These are phyloP conservation scores for Leccinum incarnatum DNA, from an alignment of 768 basidiomycete species.

Conservation along the genomic window DNA sequence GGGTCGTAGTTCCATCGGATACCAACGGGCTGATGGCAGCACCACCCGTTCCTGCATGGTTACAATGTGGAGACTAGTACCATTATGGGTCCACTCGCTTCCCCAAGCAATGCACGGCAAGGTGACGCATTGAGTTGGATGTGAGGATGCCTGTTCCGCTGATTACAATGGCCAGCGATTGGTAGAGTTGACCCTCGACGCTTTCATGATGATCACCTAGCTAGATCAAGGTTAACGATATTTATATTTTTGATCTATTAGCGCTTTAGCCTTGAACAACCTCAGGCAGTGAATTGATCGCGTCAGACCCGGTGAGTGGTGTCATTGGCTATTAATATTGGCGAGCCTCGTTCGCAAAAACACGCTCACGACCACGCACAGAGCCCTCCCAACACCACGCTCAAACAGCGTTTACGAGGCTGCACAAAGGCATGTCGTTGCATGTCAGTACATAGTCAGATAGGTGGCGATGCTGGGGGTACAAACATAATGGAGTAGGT, in stretches of 20 bases:
- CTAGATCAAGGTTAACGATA: too few species aligned
- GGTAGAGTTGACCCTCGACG: background rate
- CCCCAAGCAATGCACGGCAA: background rate
- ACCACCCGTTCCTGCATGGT: background rate
- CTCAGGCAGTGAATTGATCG: background rate
- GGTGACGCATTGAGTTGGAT: background rate
- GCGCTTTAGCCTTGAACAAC: background rate
- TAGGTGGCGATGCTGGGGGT: background rate
- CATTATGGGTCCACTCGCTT: background rate
- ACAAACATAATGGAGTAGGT: constrained; percentile 2
- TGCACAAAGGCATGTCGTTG: background rate
- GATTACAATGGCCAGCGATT: background rate
- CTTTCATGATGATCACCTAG: background rate
- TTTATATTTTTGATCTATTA: too few species aligned
- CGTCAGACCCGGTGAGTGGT: background rate
- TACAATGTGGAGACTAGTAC: background rate
- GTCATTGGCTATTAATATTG: background rate
- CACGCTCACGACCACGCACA: background rate
- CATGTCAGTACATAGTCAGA: background rate
- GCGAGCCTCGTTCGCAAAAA: background rate
- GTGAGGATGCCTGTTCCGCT: background rate
- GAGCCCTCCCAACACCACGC: background rate
- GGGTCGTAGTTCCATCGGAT: background rate
- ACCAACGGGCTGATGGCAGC: background rate
- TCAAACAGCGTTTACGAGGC: constrained; percentile 8